Base-by-base conservation (phyloP, 2,329 filamentous ascomycete species). In the Cladosporium sp. region DNA sequence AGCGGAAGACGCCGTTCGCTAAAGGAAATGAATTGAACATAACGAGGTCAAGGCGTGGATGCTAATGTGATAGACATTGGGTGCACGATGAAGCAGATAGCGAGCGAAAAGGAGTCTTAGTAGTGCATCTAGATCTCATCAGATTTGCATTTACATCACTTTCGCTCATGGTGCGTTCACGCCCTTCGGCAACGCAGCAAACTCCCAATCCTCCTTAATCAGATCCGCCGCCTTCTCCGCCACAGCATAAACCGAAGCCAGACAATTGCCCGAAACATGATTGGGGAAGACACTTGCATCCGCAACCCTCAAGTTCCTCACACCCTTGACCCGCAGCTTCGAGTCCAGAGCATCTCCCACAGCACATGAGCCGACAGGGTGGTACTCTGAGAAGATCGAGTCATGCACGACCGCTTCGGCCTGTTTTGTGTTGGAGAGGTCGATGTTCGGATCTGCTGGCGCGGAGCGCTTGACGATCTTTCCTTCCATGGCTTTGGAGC, bases 141-240 rank as follows among this genome's bases (percentile, higher is more conserved):
- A 25, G 6, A 25, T 25, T 34, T 34, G 30, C 30, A 34, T 34
- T 34, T 34, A 34, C 30, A 34, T 9, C 25, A 34, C 30, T 34
- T 34, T 34, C 25, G 25, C 3, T 25, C 25, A 25, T 25, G 25
- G 25, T 6, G 25, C 25, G 6, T 37, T 9, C 9, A 34, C 9
- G 25, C 11, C 14, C 36, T 51, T 51, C 36, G 36, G n/a, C 42
- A 50, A 15, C 14, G 49, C 38, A 51, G 34, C 55, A 25, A 20
- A 62, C 19, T 65, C 38, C 60, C 62, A 62, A 40, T 70, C 68
- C 60, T 66, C 67, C 62, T 72, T 72, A 51, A 87, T 85, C 5
- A 78, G 78, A 68, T 85, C 83, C 2, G 82, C 80, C 0, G 84
- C 84, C 75, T 87, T 87, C 74, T 87, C 84, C 1, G 76, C 78